Percentiles rank a stretch among this genome's conserved stretches.
Conservation (phyloP, 148 eudicot genomes). For the Drosera capensis region DNA sequence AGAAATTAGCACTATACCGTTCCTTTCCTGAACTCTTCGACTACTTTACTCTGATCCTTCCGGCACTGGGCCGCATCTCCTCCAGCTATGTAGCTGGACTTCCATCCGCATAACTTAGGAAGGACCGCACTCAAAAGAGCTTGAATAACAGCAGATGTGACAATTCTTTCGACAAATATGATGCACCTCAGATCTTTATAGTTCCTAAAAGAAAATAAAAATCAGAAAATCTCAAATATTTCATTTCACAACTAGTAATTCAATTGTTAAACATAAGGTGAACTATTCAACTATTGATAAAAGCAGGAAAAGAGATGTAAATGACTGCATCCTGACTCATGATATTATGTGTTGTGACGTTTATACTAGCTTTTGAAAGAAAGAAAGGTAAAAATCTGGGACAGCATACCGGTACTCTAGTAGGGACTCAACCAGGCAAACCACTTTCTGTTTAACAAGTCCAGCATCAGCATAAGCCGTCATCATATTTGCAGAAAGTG, state of each 20-base stretch:
- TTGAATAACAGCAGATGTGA: slow-evolving; percentile 60
- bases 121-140: slow-evolving; percentile 35
- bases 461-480: slow-evolving; percentile 23
- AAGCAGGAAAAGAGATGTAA: too few species aligned
- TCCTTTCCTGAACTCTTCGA: slow-evolving; percentile 65
- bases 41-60: slow-evolving; percentile 40
- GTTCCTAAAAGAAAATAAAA: slow-evolving; percentile 21
- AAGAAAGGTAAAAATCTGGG: not conserved
- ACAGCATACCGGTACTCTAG: slow-evolving; percentile 46
- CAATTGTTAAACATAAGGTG: not conserved
- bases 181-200: slow-evolving; percentile 65
- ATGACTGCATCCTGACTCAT: too few species aligned
- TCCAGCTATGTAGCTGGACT: slow-evolving; percentile 59
- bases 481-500: slow-evolving; percentile 17
- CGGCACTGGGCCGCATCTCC: slow-evolving; percentile 48
- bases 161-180: slow-evolving; percentile 66
- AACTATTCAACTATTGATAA: too few species aligned
- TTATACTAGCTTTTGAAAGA: too few species aligned
- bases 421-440: slow-evolving; percentile 55
- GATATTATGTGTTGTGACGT: too few species aligned
- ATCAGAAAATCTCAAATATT: too few species aligned
- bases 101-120: slow-evolving; percentile 42
- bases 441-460: slow-evolving; percentile 40
- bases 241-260: too few species aligned
- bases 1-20: slow-evolving; percentile 18